Conservation (phyloP, 2,329 filamentous ascomycete genomes). For the Fusarium sp. region DNA sequence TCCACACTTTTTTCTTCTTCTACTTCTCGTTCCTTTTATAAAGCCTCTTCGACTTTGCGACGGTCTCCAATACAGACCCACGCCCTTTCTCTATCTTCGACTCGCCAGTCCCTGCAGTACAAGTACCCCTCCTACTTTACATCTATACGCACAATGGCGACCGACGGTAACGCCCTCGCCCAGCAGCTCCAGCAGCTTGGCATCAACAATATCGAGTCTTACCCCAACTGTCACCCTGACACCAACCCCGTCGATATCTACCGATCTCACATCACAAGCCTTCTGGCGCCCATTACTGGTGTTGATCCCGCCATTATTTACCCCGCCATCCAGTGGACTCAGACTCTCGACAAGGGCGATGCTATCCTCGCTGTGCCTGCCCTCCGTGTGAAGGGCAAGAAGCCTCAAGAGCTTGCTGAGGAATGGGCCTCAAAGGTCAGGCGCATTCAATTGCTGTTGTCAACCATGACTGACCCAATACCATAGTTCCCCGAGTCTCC, state of each 20-base stretch:
- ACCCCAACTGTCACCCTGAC: conserved; percentile 71
- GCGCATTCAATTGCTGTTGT: background rate
- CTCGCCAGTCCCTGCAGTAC: conserved; percentile 3
- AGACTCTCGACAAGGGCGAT: conserved; percentile 84
- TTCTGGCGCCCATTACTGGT: conserved; percentile 75
- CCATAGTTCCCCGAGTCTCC: conserved; percentile 77
- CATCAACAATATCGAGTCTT: conserved; percentile 48
- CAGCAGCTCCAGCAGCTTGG: conserved; percentile 44
- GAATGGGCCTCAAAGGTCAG: conserved; percentile 72
- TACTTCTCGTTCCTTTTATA: conserved; percentile 20
- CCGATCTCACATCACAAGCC: conserved; percentile 78
- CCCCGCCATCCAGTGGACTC: conserved; percentile 81
- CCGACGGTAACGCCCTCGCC: conserved; percentile 44
- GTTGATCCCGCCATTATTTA: conserved; percentile 79
- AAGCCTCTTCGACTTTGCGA: conserved; percentile 24
- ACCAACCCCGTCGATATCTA: conserved; percentile 84
- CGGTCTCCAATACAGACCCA: conserved; percentile 7
- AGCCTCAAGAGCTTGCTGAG: conserved; percentile 70
- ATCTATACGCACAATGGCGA: conserved; percentile 30
- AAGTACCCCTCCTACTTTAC: conserved; percentile 24
- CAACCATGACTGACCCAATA: conserved; percentile 12
- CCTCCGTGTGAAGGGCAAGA: conserved; percentile 79
- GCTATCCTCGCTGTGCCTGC: conserved; percentile 81
- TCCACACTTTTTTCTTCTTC: conserved; percentile 41
- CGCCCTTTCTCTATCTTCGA: conserved; percentile 12